A percentile compares a stretch with the other conserved stretches of the same genome.
phyloP scores from a whole-genome alignment of 805 yeast genomes.

The Torulaspora maleeae region DNA sequence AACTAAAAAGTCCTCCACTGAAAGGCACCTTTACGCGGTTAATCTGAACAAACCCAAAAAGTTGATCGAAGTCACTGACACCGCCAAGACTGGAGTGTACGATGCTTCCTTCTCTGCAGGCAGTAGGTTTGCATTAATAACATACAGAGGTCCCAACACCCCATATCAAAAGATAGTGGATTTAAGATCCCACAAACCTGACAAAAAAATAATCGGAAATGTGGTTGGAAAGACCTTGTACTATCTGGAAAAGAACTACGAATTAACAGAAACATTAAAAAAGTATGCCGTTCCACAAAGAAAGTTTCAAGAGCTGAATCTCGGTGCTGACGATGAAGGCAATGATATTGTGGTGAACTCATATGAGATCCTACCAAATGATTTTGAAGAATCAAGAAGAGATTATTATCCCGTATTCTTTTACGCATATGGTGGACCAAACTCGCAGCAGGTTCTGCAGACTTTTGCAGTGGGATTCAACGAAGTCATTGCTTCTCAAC shows the following conservation, averaged over 20 bases:
- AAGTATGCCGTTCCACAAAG: slow-evolving; percentile 55
- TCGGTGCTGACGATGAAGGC: slow-evolving; percentile 47
- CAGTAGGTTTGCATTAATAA: slow-evolving; percentile 61
- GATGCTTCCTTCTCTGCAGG: slow-evolving; percentile 76
- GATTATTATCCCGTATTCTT: slow-evolving; percentile 80
- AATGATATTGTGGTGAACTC: slow-evolving; percentile 53
- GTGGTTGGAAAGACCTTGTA: slow-evolving; percentile 29
- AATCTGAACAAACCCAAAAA: slow-evolving; percentile 43
- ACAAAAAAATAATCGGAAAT: slow-evolving; percentile 17
- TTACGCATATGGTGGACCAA: slow-evolving; percentile 94
- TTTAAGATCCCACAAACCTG: slow-evolving; percentile 38
- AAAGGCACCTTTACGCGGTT: slow-evolving; percentile 77
- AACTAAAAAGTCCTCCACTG: slow-evolving; percentile 72
- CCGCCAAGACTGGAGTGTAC: slow-evolving; percentile 58
- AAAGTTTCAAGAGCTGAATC: slow-evolving; percentile 47
- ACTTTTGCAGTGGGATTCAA: slow-evolving; percentile 61
- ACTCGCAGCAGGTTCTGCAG: slow-evolving; percentile 75
- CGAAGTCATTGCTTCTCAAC: slow-evolving; percentile 68
- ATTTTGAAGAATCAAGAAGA: slow-evolving; percentile 48
- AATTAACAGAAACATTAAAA: slow-evolving; percentile 38
- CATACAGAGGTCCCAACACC: slow-evolving; percentile 71
- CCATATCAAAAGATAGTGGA: slow-evolving; percentile 75
- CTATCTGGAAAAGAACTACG: slow-evolving; percentile 39
- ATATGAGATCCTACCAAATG: slow-evolving; percentile 71
- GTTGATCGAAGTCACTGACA: slow-evolving; percentile 45